A percentile compares a stretch with the other conserved stretches of the same genome.
Evolutionary conservation across 208 protist species (phyloP).

Genomic region (Acanthamoeba divionensis): DNA sequence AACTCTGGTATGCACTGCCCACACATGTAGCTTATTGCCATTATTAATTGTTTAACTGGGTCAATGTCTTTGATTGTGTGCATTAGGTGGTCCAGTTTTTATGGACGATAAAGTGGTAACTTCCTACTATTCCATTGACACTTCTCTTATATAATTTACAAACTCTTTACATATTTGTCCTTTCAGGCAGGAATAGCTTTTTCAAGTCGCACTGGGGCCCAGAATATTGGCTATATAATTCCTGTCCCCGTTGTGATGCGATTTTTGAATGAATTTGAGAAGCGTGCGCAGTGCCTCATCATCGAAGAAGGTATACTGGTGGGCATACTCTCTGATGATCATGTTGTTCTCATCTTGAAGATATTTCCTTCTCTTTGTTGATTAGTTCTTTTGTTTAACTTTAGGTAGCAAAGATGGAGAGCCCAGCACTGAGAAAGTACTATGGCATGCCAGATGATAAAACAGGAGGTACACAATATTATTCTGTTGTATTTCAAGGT

Average conservation of each 20-base stretch:
- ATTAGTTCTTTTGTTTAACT: neutral
- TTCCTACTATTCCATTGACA: too few relatives aligned
- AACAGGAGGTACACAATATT: neutral
- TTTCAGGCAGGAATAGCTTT: neutral
- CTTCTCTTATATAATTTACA: too few relatives aligned
- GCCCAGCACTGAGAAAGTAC: constrained; percentile 20
- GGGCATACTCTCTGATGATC: neutral
- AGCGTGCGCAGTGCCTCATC: neutral
- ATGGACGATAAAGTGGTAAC: constrained; percentile 54
- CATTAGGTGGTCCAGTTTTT: constrained; percentile 61
- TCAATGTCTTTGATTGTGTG: too few relatives aligned
- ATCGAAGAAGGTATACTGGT: neutral
- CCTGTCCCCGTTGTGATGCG: constrained; percentile 63
- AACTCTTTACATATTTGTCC: too few relatives aligned
- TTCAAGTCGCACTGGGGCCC: neutral
- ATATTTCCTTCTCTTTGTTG: neutral
- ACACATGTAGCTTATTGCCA: too few relatives aligned
- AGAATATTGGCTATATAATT: constrained; percentile 63
- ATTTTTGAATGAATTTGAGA: constrained; percentile 46
- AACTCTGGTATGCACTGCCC: too few relatives aligned
- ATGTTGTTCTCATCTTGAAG: neutral
- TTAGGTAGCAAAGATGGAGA: constrained; percentile 45
- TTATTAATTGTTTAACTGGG: too few relatives aligned
- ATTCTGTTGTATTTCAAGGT: neutral
- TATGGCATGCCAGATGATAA: constrained; percentile 53